Conservation (phyloP, 177 flowering plant species). For the Vitis hybrid region DNA sequence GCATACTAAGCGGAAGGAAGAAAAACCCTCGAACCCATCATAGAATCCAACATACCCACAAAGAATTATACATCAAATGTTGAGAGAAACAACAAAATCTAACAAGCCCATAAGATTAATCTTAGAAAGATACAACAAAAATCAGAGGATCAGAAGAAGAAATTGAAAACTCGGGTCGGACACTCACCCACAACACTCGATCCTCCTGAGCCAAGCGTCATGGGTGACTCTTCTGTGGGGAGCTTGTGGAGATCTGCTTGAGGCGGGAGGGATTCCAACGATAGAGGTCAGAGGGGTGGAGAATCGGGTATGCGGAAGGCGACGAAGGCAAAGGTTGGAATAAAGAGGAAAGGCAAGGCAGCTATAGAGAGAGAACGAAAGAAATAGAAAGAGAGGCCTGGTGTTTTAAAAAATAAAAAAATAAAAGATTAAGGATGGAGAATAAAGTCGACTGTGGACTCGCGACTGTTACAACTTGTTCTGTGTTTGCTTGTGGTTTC, state of each 20-base stretch:
- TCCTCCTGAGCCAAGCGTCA: conserved; percentile 78
- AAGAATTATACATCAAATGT: neutral
- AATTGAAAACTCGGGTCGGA: neutral
- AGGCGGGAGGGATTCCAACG: neutral
- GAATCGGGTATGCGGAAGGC: conserved; percentile 13
- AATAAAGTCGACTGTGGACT: no score
- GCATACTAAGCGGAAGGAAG: no score
- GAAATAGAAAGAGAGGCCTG: neutral
- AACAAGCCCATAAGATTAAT: conserved; percentile 1
- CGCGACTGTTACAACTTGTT: no score
- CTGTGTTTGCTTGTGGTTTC: no score
- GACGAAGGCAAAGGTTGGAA: conserved; percentile 23
- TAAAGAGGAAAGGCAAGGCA: conserved; percentile 7
- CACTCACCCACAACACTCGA: conserved; percentile 64
- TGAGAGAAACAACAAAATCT: neutral
- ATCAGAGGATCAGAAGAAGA: neutral
- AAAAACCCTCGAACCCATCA: neutral
- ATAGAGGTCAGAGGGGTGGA: conserved; percentile 8
- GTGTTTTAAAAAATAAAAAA: neutral
- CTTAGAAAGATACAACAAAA: neutral
- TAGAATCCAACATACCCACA: neutral
- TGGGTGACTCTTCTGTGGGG: conserved; percentile 14
- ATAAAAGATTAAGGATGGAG: neutral
- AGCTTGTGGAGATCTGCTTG: conserved; percentile 28
- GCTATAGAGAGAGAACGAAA: neutral